phyloP scores from a whole-genome alignment of 768 basidiomycete genomes.

The Termitomyces bulborhizus region DNA sequence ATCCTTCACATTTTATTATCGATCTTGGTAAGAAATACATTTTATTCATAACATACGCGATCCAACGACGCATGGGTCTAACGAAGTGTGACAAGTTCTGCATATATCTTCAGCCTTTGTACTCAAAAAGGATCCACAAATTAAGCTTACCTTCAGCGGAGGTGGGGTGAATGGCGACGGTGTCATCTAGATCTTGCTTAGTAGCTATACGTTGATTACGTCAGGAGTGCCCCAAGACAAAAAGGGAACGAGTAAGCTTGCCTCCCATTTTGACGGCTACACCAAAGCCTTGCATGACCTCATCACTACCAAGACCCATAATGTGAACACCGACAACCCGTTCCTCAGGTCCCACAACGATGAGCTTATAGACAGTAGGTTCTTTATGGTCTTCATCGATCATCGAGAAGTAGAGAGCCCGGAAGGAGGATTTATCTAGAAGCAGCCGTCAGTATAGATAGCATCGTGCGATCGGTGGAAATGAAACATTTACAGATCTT shows the following conservation, averaged over 20 bases:
- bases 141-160: conserved; percentile 65
- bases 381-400: conserved; percentile 87
- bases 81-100: conserved; percentile 49
- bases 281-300: conserved; percentile 91
- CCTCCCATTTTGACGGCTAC: conserved; percentile 98
- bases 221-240: background rate
- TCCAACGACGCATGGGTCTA: conserved; percentile 5
- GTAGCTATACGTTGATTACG: conserved; percentile 36
- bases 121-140: background rate
- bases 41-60: background rate
- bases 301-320: conserved; percentile 88
- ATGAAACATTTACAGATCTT: conserved; percentile 73
- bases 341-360: conserved; percentile 84
- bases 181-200: conserved; percentile 80
- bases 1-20: conserved; percentile 1
- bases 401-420: conserved; percentile 90
- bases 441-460: background rate
- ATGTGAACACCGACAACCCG: conserved; percentile 96
- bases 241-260: conserved; percentile 15
- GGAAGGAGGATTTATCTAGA: conserved; percentile 74
- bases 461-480: background rate
- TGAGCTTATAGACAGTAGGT: conserved; percentile 89
- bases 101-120: conserved; percentile 12
- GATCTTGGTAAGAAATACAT: conserved; percentile 2
- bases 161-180: conserved; percentile 90